Conservation (phyloP, 257 asterid genomes). For the Primulina eburnea region DNA sequence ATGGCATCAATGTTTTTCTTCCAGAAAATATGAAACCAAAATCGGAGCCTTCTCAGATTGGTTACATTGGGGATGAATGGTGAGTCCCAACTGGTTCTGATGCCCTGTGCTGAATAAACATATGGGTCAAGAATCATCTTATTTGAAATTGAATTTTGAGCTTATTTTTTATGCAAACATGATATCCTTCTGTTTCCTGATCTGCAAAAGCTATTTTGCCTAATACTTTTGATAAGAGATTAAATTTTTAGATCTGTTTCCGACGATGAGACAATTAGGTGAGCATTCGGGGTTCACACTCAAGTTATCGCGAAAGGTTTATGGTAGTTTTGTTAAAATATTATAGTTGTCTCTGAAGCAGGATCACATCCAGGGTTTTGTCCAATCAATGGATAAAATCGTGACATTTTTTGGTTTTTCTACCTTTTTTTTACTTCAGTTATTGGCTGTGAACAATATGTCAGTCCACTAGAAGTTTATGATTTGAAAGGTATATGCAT, state of each 20-base stretch:
- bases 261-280: background rate
- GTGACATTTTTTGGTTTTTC: background rate
- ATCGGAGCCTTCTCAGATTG: constrained; percentile 43
- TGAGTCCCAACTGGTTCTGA: constrained; percentile 32
- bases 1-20: constrained; percentile 39
- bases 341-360: background rate
- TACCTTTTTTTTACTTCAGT: too few relatives aligned
- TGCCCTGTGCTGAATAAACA: background rate
- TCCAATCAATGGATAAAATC: background rate
- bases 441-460: background rate
- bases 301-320: background rate
- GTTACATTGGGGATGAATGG: constrained; percentile 89
- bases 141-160: background rate
- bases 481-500: too few relatives aligned
- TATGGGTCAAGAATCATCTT: background rate
- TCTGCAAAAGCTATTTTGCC: background rate
- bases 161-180: background rate
- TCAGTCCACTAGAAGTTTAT: background rate
- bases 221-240: too few relatives aligned
- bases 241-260: background rate
- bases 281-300: background rate
- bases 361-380: background rate
- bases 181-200: background rate
- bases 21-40: constrained; percentile 31
- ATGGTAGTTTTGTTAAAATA: background rate